A percentile compares a stretch with the other conserved stretches of the same genome.
Evolutionary conservation across 805 yeast genomes (phyloP).

Genomic region (Tanozyma kutaoensis): DNA sequence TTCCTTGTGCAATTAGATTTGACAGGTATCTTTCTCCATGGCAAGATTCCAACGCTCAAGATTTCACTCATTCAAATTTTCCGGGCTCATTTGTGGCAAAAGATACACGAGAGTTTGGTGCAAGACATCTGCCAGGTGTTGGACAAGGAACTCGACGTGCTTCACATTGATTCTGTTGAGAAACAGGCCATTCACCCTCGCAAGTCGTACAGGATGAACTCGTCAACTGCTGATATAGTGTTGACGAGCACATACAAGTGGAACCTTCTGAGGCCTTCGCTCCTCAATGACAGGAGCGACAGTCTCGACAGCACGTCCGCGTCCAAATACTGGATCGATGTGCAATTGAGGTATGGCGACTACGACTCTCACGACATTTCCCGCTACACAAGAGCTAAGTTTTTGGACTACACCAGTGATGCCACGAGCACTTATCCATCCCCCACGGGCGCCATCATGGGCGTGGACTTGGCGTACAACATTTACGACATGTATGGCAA

Average conservation of each 20-base stretch:
- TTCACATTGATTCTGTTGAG: slow-evolving; percentile 75
- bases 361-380: slow-evolving; percentile 96
- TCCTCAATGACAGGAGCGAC: slow-evolving; percentile 62
- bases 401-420: slow-evolving; percentile 85
- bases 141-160: slow-evolving; percentile 72
- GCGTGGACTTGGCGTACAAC: slow-evolving; percentile 88
- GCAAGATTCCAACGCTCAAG: slow-evolving; percentile 93
- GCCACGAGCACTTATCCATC: slow-evolving; percentile 79
- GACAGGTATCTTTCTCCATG: slow-evolving; percentile 94
- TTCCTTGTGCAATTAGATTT: slow-evolving; percentile 90
- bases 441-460: slow-evolving; percentile 83
- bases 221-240: slow-evolving; percentile 87
- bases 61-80: slow-evolving; percentile 92
- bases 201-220: slow-evolving; percentile 93
- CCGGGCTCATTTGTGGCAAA: slow-evolving; percentile 98
- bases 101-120: slow-evolving; percentile 91
- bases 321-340: slow-evolving; percentile 86
- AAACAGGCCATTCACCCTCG: slow-evolving; percentile 94
- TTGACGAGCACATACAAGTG: slow-evolving; percentile 65
- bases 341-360: slow-evolving; percentile 92
- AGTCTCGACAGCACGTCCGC: slow-evolving; percentile 41
- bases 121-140: slow-evolving; percentile 87
- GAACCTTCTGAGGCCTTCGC: slow-evolving; percentile 74
- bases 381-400: slow-evolving; percentile 85
- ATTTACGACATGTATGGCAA: slow-evolving; percentile 95